These are phyloP conservation scores for Camellia lanceoleosa DNA, from an alignment of 148 eudicot genomes.

Conservation along the genomic window DNA sequence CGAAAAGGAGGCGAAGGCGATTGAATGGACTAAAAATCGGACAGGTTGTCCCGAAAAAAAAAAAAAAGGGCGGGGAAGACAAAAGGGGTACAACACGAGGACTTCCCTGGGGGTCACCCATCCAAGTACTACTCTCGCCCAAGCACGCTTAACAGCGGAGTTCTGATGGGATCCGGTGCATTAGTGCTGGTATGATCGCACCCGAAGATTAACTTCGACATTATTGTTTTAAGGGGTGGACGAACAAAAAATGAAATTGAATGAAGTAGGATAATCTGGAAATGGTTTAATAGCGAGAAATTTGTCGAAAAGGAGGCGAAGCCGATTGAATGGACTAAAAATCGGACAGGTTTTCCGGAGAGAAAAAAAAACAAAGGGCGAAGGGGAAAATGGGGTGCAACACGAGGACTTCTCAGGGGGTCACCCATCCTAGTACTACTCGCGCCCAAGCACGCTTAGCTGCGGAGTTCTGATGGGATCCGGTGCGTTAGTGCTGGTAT, in stretches of 20 bases:
- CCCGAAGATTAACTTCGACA: background rate
- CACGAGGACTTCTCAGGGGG: constrained; percentile 65
- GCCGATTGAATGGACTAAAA: no score
- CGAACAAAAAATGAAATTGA: no score
- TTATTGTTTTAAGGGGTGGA: no score
- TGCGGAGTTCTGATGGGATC: constrained; percentile 65
- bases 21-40: no score
- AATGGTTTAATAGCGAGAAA: no score
- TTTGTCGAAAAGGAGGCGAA: no score
- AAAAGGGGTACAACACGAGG: constrained; percentile 36
- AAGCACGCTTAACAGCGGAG: constrained; percentile 50
- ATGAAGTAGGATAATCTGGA: no score
- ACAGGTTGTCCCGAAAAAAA: no score
- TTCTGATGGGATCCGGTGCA: constrained; percentile 71
- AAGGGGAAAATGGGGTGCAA: constrained; percentile 50
- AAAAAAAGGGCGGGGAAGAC: no score
- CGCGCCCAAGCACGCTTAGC: constrained; percentile 73
- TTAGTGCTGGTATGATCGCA: constrained; percentile 70
- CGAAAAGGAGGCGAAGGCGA: no score
- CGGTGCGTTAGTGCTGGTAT: constrained; percentile 66
- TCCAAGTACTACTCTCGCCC: constrained; percentile 72
- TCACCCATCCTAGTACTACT: constrained; percentile 70
- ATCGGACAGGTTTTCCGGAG: no score
- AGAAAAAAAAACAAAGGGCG: no score
- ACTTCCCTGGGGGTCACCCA: constrained; percentile 61